Percentiles rank a stretch among this genome's conserved stretches.
These are phyloP conservation scores for Aquilaria sinensis DNA, from an alignment of 345 rosid genomes.

Conservation along the genomic window DNA sequence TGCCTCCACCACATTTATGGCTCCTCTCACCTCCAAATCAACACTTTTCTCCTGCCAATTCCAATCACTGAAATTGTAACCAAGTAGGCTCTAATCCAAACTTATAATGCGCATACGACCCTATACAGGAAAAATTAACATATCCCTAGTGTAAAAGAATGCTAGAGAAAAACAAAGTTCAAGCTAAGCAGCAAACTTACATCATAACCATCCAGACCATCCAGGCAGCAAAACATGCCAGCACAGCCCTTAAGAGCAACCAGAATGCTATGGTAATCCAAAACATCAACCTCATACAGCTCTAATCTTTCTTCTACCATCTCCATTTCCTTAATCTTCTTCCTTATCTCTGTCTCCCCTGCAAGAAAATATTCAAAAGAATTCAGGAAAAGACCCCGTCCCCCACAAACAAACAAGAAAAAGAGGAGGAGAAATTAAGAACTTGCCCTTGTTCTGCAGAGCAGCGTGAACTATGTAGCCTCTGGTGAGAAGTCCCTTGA, in stretches of 20 bases:
- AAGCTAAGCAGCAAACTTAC: slow-evolving; percentile 24
- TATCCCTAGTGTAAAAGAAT: no score
- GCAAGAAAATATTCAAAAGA: not conserved
- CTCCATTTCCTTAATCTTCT: slow-evolving; percentile 62
- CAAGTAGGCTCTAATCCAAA: no score
- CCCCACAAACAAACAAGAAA: not conserved
- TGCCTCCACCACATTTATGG: slow-evolving; percentile 79
- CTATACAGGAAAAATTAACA: no score
- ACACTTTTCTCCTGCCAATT: slow-evolving; percentile 38
- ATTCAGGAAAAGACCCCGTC: not conserved
- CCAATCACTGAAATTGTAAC: no score
- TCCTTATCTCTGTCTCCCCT: slow-evolving; percentile 57
- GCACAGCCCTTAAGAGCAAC: slow-evolving; percentile 61
- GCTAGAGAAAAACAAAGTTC: not conserved
- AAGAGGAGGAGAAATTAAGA: not conserved
- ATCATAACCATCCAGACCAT: slow-evolving; percentile 56
- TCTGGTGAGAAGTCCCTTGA: slow-evolving; percentile 56
- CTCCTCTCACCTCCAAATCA: slow-evolving; percentile 82
- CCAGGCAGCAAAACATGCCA: slow-evolving; percentile 72
- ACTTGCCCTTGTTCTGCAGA: slow-evolving; percentile 51
- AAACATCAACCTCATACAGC: slow-evolving; percentile 50
- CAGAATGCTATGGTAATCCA: slow-evolving; percentile 79
- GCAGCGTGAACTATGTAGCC: slow-evolving; percentile 86
- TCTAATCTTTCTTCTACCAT: slow-evolving; percentile 43
- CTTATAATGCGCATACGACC: no score